Evolutionary conservation across 805 yeast species (phyloP), one percentile per base, ranked within the genome.

Genomic region (Myxozyma nipponensis): DNA sequence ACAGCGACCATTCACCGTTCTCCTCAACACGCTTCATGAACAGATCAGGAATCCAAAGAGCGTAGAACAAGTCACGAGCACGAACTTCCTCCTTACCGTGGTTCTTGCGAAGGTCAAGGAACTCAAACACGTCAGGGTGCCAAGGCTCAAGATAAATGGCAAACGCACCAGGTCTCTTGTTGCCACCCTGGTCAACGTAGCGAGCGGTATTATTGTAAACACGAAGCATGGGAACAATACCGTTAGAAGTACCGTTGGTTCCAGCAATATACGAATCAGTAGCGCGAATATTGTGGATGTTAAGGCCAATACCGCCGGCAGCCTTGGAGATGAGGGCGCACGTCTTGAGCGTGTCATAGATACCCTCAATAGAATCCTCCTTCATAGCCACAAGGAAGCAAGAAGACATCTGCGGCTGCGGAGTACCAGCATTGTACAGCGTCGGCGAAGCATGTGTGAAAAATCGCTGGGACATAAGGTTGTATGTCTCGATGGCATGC

Each of bases 161-260:
- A 69, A 91, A 86, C 2, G 98, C 98, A 56, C 98, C 98, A 0
- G 98, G 98, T 63, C 98, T 77, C 70, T 90, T 90, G 72, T 91
- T 91, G 49, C 98, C 98, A 56, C 98, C 98, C 75, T 91, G 98
- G 63, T 91, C 98, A 38, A 91, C 98, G 64, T 90, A 91, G 61
- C 96, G 79, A 18, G 98, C 98, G 23, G 98, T 89, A 70, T 88
- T 85, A 73, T 91, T 91, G 73, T 83, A 91, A 7, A 91, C 98
- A 61, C 95, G 81, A 24, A 91, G 73, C 97, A 91, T 89, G n/a
- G 98, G 98, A 38, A 90, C 83, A 43, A 91, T 71, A 35, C 98
- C 98, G 61, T 83, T 87, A 1, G 97, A 88, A 9, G 86, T 81
- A 47, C 98, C 98, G 66, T 87, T 87, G 5, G 97, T 83, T 49